Evolutionary conservation across 2,329 filamentous ascomycete genomes (phyloP).

Genomic region (Fonsecaea monophora): DNA sequence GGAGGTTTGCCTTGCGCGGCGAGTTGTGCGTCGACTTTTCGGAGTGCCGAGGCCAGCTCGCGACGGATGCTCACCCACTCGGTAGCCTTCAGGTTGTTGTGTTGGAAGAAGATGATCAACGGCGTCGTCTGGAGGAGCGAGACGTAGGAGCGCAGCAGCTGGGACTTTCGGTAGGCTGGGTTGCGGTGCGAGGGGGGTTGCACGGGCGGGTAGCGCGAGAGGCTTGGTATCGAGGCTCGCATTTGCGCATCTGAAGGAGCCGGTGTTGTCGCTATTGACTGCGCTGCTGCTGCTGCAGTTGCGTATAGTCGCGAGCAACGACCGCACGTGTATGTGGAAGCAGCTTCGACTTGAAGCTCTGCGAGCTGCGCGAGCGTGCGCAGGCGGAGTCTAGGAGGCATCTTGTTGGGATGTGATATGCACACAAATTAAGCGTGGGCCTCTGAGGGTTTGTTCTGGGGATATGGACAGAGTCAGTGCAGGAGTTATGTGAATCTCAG

Average conservation of each 20-base stretch:
- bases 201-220: constrained; percentile 63
- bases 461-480: background rate
- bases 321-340: constrained; percentile 39
- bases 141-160: constrained; percentile 85
- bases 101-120: constrained; percentile 83
- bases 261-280: constrained; percentile 59
- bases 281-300: constrained; percentile 56
- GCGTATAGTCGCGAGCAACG: constrained; percentile 46
- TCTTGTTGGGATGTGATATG: constrained; percentile 39
- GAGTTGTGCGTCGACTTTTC: constrained; percentile 72
- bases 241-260: constrained; percentile 61
- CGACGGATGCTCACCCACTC: constrained; percentile 77
- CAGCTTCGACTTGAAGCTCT: constrained; percentile 44
- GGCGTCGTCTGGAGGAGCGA: constrained; percentile 85
- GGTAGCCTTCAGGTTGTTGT: constrained; percentile 75
- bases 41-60: constrained; percentile 68
- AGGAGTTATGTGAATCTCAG: background rate
- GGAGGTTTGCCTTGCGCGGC: constrained; percentile 56
- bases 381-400: constrained; percentile 62
- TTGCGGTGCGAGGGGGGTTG: constrained; percentile 89
- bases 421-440: background rate
- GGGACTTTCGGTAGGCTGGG: constrained; percentile 86
- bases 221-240: constrained; percentile 49
- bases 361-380: constrained; percentile 46
- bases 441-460: background rate